These are phyloP conservation scores for Otatea glauca DNA, from an alignment of 176 grass and related monocot species.

Conservation along the genomic window DNA sequence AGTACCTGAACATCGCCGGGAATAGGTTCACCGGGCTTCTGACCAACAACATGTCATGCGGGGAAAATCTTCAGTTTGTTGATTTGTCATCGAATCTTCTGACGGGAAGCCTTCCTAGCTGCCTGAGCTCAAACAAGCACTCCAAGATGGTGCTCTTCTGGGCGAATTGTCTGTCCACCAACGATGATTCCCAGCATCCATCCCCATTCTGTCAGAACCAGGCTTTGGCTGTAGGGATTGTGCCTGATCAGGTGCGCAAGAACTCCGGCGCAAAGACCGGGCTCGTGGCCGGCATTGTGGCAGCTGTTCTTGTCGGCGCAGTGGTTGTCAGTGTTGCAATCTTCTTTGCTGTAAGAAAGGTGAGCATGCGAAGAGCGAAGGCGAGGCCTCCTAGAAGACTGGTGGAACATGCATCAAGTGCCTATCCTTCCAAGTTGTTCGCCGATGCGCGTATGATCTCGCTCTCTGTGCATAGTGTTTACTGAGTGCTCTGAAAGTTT, in stretches of 20 bases:
- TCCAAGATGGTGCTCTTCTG: conserved; percentile 51
- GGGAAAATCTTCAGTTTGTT: conserved; percentile 64
- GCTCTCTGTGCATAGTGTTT: conserved; percentile 6
- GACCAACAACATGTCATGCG: conserved; percentile 71
- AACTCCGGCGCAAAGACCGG: conserved; percentile 38
- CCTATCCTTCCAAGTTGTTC: conserved; percentile 81
- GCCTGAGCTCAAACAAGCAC: conserved; percentile 45
- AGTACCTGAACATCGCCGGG: conserved; percentile 65
- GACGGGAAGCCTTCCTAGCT: conserved; percentile 74
- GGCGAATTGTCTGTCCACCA: conserved; percentile 64
- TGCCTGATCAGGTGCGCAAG: conserved; percentile 39
- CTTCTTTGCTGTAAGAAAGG: conserved; percentile 58
- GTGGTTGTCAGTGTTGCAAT: conserved; percentile 38
- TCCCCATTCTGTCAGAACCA: conserved; percentile 82
- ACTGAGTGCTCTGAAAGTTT: not conserved
- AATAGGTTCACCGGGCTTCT: conserved; percentile 89
- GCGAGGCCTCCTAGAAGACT: conserved; percentile 57
- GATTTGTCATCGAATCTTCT: conserved; percentile 89
- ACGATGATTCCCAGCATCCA: conserved; percentile 60
- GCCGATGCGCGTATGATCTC: conserved; percentile 77
- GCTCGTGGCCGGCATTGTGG: conserved; percentile 31
- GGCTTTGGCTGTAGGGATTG: conserved; percentile 87
- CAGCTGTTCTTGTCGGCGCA: conserved; percentile 40
- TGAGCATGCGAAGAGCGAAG: conserved; percentile 43
- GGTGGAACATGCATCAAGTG: conserved; percentile 80